Evolutionary conservation across 495 filamentous ascomycete species (phyloP).

Genomic region (Friedmanniomyces simplex): DNA sequence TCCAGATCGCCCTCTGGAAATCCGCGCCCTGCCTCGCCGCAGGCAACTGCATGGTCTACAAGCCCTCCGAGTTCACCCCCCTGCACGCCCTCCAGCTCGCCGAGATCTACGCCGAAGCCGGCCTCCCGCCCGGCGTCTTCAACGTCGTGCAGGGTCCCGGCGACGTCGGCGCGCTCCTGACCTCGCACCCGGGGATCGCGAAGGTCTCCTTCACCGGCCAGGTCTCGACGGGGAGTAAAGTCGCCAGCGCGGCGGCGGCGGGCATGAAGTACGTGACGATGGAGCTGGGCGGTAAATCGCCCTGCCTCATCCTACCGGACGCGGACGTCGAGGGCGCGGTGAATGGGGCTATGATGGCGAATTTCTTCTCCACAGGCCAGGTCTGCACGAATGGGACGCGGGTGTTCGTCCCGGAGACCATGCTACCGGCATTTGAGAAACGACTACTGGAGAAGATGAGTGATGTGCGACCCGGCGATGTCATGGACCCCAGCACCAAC

Average conservation of each 20-base stretch:
- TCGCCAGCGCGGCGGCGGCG: slow-evolving; percentile 56
- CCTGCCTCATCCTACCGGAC: slow-evolving; percentile 60
- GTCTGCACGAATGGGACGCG: slow-evolving; percentile 79
- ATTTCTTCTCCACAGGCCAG: slow-evolving; percentile 73
- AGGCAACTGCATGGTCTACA: slow-evolving; percentile 81
- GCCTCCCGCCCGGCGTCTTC: slow-evolving; percentile 68
- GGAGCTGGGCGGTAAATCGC: slow-evolving; percentile 76
- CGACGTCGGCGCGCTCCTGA: slow-evolving; percentile 59
- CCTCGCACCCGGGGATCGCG: slow-evolving; percentile 54
- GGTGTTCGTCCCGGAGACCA: slow-evolving; percentile 55
- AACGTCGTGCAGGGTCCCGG: slow-evolving; percentile 69
- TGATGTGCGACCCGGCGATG: slow-evolving; percentile 54
- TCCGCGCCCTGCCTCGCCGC: slow-evolving; percentile 71
- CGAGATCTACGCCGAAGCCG: slow-evolving; percentile 59
- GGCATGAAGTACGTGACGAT: slow-evolving; percentile 79
- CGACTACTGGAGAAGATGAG: slow-evolving; percentile 56
- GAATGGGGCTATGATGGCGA: slow-evolving; percentile 79
- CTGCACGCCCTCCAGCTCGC: slow-evolving; percentile 60
- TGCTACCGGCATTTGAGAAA: slow-evolving; percentile 56
- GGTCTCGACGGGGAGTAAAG: slow-evolving; percentile 64
- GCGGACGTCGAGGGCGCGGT: slow-evolving; percentile 63
- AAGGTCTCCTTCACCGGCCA: slow-evolving; percentile 84
- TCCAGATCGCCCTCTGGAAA: slow-evolving; percentile 83
- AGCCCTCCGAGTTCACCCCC: slow-evolving; percentile 71
- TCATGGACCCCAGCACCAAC: slow-evolving; percentile 59